These are phyloP conservation scores for Cenchrus americanus DNA, from an alignment of 176 grass and related monocot species.

Conservation along the genomic window DNA sequence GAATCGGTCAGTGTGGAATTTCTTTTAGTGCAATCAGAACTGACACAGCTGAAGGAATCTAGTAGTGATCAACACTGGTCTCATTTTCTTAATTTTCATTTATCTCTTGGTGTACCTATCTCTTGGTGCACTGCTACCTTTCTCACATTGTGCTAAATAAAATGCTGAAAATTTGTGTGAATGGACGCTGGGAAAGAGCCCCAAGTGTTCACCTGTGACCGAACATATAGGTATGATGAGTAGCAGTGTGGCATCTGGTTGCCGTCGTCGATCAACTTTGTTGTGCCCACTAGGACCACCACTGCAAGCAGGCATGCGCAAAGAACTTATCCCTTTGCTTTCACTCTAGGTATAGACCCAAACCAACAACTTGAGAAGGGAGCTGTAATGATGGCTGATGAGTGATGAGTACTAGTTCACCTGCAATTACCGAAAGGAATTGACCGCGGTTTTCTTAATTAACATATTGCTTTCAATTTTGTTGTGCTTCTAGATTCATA, in stretches of 20 bases:
- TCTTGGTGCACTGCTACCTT: neutral
- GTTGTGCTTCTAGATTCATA: neutral
- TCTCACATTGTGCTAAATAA: conserved; percentile 1
- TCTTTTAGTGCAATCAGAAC: neutral
- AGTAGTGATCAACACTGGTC: conserved; percentile 1
- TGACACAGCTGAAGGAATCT: conserved; percentile 2
- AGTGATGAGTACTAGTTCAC: neutral
- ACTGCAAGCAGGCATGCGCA: neutral
- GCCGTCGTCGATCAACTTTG: neutral
- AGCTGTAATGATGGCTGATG: neutral
- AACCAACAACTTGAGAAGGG: conserved; percentile 14
- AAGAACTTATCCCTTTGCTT: conserved; percentile 29
- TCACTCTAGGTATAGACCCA: conserved; percentile 2
- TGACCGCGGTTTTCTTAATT: neutral
- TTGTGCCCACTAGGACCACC: conserved; percentile 5
- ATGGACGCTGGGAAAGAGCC: conserved; percentile 23
- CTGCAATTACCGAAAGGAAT: neutral
- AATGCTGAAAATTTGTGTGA: neutral
- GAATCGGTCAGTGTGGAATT: neutral
- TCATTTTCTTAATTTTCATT: neutral
- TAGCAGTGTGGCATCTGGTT: neutral
- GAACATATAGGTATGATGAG: neutral
- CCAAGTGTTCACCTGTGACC: neutral
- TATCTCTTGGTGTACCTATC: conserved; percentile 14
- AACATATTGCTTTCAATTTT: neutral